Evolutionary conservation across 176 grass and related monocot genomes (phyloP).

Genomic region (Oryza brachyantha): DNA sequence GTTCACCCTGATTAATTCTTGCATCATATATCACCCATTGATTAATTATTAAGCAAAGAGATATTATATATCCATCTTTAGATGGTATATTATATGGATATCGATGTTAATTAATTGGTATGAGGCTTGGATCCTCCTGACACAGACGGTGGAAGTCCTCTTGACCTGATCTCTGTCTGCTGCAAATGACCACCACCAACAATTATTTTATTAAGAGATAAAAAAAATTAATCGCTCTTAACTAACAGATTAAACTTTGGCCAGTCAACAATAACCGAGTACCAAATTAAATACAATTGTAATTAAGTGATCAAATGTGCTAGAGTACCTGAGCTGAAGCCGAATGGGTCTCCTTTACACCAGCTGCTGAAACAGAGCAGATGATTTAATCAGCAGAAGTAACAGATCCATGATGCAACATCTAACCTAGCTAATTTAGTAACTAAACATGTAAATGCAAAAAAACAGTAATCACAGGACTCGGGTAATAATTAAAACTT

Average conservation of each 20-base stretch:
- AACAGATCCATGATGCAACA: no score
- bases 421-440: background rate
- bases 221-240: background rate
- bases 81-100: background rate
- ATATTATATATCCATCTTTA: background rate
- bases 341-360: slow-evolving; percentile 1
- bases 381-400: no score
- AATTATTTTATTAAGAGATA: background rate
- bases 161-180: slow-evolving; percentile 36
- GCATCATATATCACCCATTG: background rate
- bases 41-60: background rate
- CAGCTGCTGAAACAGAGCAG: background rate
- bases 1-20: background rate
- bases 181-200: background rate
- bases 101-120: background rate
- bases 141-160: background rate
- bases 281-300: background rate
- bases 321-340: slow-evolving; percentile 25
- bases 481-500: no score
- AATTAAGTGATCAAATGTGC: background rate
- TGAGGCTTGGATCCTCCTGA: background rate
- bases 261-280: background rate
- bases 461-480: no score
- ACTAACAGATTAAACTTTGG: background rate
- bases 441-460: background rate